Evolutionary conservation across 2,329 filamentous ascomycete genomes (phyloP), one percentile per base, ranked within the genome.

Genomic region (Xylariaceae sp.): DNA sequence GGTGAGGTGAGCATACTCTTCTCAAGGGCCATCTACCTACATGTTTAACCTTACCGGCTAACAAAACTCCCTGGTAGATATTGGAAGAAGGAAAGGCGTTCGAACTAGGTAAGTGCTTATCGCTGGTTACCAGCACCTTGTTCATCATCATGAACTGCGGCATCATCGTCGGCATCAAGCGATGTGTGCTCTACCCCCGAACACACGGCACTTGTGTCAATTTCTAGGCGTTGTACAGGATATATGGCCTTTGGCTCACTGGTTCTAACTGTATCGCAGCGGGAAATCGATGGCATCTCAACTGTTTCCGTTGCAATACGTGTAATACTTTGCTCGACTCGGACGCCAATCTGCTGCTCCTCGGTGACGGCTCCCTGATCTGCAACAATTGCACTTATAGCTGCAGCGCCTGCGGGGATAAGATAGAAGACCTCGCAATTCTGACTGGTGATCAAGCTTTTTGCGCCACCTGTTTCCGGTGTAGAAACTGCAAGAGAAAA

Each of bases 341-440:
- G 46, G 90, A 98, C 61, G 92, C 92, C 55, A 97, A 97, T 66
- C 82, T 98, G 34, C 81, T 98, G 36, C 83, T 98, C 17, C 85
- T 98, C 48, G 92, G 92, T 61, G 92, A 98, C 68, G 92, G 92
- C 50, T 97, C 90, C 13, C 79, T 98, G 51, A 97, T 98, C 54
- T 98, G 92, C 74, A 97, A 95, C 70, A 95, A 96, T 66, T 98
- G 92, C 70, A 97, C 92, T 38, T 98, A 98, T 65, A 96, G 89
- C 73, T 98, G 92, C 71, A 95, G 82, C 64, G 89, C 89, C 38
- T 98, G 92, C 65, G 81, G 82, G 43, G 90, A 94, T 70, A 98
- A 98, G 71, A 98, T 98, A 52, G 92, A 98, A 62, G 92, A 98
- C 61, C 73, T 97, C 47, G 92, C 92, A 48, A 98, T 98, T 62